Percentiles rank a stretch among this genome's conserved stretches.
Conservation (phyloP, 805 yeast species). For the Wickerhamomyces silvicola region DNA sequence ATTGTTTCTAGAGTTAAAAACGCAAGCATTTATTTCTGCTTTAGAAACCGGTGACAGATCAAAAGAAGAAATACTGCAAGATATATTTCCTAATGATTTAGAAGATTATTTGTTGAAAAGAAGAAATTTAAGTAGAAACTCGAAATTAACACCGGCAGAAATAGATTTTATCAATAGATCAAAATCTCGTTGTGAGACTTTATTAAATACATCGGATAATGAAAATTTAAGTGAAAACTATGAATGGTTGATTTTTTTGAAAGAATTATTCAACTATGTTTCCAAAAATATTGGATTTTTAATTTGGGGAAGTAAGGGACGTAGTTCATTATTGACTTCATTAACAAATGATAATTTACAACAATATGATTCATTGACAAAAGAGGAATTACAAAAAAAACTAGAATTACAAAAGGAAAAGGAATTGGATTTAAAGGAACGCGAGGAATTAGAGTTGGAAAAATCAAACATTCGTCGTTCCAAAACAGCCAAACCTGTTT, state of each 20-base stretch:
- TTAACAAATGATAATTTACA: conserved; percentile 3
- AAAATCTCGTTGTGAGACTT: conserved; percentile 56
- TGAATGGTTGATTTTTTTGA: conserved; percentile 81
- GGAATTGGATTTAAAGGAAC: conserved; percentile 11
- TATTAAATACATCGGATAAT: conserved; percentile 41
- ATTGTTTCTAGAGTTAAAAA: conserved; percentile 78
- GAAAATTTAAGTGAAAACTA: conserved; percentile 61
- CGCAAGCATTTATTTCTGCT: conserved; percentile 92
- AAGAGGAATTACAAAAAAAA: conserved; percentile 17
- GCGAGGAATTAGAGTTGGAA: conserved; percentile 7
- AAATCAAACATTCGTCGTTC: conserved; percentile 1
- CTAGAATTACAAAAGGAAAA: conserved; percentile 11
- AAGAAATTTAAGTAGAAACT: conserved; percentile 22
- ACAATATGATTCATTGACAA: conserved; percentile 9
- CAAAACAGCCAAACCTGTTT: conserved; percentile 20
- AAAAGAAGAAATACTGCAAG: conserved; percentile 61
- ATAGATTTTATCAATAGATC: conserved; percentile 73
- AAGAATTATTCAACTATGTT: conserved; percentile 72
- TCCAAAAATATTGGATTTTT: conserved; percentile 66
- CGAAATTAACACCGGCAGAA: conserved; percentile 69
- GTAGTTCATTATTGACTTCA: conserved; percentile 17
- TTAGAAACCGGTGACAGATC: conserved; percentile 56
- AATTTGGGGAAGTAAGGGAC: conserved; percentile 58
- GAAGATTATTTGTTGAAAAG: conserved; percentile 35
- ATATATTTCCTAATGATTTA: conserved; percentile 65